phyloP scores from a whole-genome alignment of 2,329 filamentous ascomycete genomes.

The Parascedosporium putredinis region DNA sequence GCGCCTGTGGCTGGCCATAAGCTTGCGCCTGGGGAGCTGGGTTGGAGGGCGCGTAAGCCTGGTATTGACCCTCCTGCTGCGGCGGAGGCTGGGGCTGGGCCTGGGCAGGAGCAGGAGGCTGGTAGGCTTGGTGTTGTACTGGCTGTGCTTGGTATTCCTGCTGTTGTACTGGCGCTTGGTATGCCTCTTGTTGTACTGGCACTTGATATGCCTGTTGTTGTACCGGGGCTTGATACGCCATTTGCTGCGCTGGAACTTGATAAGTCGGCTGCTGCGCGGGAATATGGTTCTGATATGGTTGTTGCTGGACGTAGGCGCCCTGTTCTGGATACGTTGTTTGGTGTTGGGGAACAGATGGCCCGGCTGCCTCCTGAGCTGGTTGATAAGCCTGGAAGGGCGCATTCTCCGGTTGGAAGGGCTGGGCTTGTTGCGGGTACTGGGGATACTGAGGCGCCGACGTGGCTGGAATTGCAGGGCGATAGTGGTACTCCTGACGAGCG shows the following conservation, averaged over 20 bases:
- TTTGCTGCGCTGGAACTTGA: neutral
- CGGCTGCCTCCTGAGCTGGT: neutral
- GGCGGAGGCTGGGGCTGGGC: too few species aligned
- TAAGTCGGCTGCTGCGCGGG: neutral
- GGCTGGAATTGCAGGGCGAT: too few species aligned
- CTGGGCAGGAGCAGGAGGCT: too few species aligned
- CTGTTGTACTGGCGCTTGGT: neutral
- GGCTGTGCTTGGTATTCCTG: neutral
- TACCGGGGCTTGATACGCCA: neutral
- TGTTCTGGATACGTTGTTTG: slow-evolving; percentile 3
- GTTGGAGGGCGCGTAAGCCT: neutral
- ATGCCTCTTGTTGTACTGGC: neutral
- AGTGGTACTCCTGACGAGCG: too few species aligned
- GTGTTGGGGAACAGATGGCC: neutral
- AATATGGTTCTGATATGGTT: neutral
- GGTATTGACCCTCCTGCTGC: neutral
- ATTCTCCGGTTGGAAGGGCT: neutral
- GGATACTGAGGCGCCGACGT: too few species aligned
- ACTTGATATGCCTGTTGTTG: slow-evolving; percentile 3
- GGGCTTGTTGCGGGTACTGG: neutral
- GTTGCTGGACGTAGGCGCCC: neutral
- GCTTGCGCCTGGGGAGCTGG: neutral
- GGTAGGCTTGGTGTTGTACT: too few species aligned
- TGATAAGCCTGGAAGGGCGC: slow-evolving; percentile 3
- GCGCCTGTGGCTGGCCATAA: neutral